phyloP scores from a whole-genome alignment of 805 yeast species.

The Ogataea methylovora region DNA sequence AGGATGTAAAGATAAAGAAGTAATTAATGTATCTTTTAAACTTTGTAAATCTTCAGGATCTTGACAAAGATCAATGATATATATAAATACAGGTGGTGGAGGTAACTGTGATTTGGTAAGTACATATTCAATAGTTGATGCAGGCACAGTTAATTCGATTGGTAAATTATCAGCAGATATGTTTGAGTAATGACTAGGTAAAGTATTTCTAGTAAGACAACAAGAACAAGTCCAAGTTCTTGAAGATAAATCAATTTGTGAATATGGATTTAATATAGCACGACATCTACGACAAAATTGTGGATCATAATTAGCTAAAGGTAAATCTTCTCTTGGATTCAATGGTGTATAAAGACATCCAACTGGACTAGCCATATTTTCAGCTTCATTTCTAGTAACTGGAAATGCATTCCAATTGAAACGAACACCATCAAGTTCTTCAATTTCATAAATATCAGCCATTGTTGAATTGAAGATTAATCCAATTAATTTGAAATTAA shows the following conservation, averaged over 20 bases:
- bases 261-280: constrained; percentile 81
- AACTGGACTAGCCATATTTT: constrained; percentile 87
- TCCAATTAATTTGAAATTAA: too few species aligned
- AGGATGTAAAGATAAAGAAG: constrained; percentile 73
- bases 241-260: constrained; percentile 68
- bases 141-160: constrained; percentile 59
- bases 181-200: constrained; percentile 77
- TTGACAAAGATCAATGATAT: constrained; percentile 84
- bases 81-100: constrained; percentile 84
- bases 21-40: constrained; percentile 70
- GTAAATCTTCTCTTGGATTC: constrained; percentile 66
- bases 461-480: constrained; percentile 4
- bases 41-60: constrained; percentile 82
- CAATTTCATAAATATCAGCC: constrained; percentile 50
- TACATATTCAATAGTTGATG: constrained; percentile 80
- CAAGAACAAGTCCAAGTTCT: constrained; percentile 82
- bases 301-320: constrained; percentile 81
- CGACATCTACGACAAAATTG: constrained; percentile 78
- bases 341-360: constrained; percentile 95
- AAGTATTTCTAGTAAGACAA: constrained; percentile 69
- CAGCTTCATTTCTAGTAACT: constrained; percentile 79
- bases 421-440: constrained; percentile 57
- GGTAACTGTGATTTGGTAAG: constrained; percentile 47
- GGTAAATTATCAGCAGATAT: constrained; percentile 75
- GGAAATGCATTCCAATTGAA: constrained; percentile 88